Evolutionary conservation across 2,329 filamentous ascomycete genomes (phyloP).

Genomic region (Cordyceps tenuipes): DNA sequence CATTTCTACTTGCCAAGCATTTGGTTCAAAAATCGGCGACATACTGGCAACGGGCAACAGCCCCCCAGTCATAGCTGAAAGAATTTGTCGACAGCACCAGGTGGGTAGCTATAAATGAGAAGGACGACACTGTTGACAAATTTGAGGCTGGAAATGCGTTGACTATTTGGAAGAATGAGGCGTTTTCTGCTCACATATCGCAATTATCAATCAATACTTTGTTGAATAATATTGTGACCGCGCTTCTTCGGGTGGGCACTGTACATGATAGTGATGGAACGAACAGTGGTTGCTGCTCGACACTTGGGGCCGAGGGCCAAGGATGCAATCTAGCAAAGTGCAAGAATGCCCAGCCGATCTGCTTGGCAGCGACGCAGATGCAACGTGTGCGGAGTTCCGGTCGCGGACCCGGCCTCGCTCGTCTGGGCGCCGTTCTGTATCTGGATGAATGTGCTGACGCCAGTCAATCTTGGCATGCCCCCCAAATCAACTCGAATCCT

Average conservation of each 20-base stretch:
- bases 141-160: background rate
- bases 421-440: background rate
- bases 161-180: background rate
- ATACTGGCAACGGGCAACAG: background rate
- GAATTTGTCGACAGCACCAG: background rate
- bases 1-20: background rate
- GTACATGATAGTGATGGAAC: too few species aligned
- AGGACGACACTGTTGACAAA: background rate
- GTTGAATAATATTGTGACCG: too few species aligned
- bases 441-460: background rate
- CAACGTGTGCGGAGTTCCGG: background rate
- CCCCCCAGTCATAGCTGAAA: background rate
- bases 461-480: background rate
- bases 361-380: background rate
- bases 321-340: background rate
- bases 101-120: background rate
- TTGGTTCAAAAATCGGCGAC: background rate
- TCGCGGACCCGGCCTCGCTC: background rate
- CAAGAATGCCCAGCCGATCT: background rate
- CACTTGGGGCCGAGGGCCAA: background rate
- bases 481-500: background rate
- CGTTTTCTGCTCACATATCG: background rate
- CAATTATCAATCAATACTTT: background rate
- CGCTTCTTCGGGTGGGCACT: too few species aligned
- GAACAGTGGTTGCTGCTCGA: background rate